Conservation (phyloP, 805 yeast species). For the Myxozyma sirexii region DNA sequence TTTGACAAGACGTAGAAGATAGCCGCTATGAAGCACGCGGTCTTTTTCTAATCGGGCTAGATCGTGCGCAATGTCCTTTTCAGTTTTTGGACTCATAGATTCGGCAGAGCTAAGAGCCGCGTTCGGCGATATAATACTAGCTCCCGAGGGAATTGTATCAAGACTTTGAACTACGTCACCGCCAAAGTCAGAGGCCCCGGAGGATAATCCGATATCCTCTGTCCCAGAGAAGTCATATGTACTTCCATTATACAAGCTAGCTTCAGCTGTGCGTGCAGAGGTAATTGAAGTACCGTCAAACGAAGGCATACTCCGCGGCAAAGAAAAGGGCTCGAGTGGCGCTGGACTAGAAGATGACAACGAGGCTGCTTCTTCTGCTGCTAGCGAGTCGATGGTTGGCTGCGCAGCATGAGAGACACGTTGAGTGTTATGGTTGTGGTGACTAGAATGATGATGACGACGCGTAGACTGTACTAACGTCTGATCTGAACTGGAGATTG, state of each 20-base stretch:
- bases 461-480: not conserved
- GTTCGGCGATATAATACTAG: not conserved
- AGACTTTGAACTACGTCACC: slow-evolving; percentile 3
- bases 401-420: not conserved
- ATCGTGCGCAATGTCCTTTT: slow-evolving; percentile 5
- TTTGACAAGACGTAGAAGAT: slow-evolving; percentile 47
- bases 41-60: slow-evolving; percentile 39
- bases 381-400: slow-evolving; percentile 9
- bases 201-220: slow-evolving; percentile 31
- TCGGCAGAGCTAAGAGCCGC: not conserved
- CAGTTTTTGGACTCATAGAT: not conserved
- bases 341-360: not conserved
- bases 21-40: slow-evolving; percentile 49
- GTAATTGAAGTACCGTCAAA: not conserved
- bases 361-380: slow-evolving; percentile 6
- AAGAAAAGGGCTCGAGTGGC: not conserved
- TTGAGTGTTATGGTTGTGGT: not conserved
- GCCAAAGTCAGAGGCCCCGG: slow-evolving; percentile 33
- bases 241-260: slow-evolving; percentile 11
- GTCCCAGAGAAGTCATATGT: slow-evolving; percentile 28
- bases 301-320: slow-evolving; percentile 2
- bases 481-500: not conserved
- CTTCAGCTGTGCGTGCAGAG: not conserved
- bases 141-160: not conserved
- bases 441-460: not conserved